Base-by-base conservation (phyloP, 1,139 yeast genomes). In the Yamadazyma diospyri region DNA sequence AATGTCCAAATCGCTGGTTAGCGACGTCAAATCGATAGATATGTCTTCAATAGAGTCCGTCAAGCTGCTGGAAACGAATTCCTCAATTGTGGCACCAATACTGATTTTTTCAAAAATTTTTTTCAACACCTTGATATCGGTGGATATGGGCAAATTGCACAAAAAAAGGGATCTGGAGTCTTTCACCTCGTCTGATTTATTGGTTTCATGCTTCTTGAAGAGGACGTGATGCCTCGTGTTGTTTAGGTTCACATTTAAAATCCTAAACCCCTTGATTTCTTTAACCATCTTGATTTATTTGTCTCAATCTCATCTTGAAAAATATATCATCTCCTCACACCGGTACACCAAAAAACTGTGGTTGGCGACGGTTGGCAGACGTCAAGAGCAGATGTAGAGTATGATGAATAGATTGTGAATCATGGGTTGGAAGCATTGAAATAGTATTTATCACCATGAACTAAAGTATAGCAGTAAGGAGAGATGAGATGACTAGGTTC, bases 101-200 rank as follows among this genome's bases (percentile, higher is more conserved):
- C 78, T 82, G 13, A 81, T 69, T 5, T 69, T 61, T 39, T 73
- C 76, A 48, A 87, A 76, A 33, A 78, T 69, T 37, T 65, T 66
- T 51, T 77, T 81, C 27, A 87, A 54, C 17, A 67, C 64, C 22
- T 69, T 63, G 11, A 73, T 50, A 23, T 70, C 67, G 8, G 88
- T 69, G 39, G 72, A 70, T 18, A 81, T 62, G 3, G 97, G 96
- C 30, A 87, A 61, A 51, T 88, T 88, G 39, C 81, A 77, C n/a
- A 82, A 55, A 56, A 88, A 89, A 12, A 89, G 59, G 9, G 83
- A 69, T 32, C 81, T 48, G 9, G 65, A 53, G 21, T 52, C 53
- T 8, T 46, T 47, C 6, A 7, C 9, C 18, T 35, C 35, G 16
- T 54, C 53, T 5, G 16, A 13, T 32, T 60, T 68, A n/a, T 62